Percentiles rank a stretch among this genome's conserved stretches.
phyloP scores from a whole-genome alignment of 352 stramenopile species.

The Pythium aristosporum region DNA sequence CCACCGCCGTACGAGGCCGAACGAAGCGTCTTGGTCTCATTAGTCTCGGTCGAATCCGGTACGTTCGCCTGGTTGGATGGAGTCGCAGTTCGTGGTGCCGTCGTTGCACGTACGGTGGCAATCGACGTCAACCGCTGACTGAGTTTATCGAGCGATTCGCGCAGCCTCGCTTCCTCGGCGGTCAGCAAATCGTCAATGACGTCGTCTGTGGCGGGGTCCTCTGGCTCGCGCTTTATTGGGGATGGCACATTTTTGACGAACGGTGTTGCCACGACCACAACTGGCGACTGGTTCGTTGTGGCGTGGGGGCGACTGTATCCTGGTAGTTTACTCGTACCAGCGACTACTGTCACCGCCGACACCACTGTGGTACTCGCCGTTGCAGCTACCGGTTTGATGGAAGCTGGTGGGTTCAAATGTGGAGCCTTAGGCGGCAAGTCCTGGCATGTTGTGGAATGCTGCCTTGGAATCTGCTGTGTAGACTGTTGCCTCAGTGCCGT shows the following conservation, averaged over 20 bases:
- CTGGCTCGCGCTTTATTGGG: conserved; percentile 13
- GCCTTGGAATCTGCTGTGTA: neutral
- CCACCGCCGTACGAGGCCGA: conserved; percentile 46
- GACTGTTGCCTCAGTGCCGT: neutral
- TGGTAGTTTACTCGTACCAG: neutral
- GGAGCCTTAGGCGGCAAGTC: neutral
- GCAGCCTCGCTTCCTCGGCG: conserved; percentile 43
- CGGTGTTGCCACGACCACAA: neutral
- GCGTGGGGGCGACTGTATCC: conserved; percentile 8
- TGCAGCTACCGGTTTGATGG: neutral
- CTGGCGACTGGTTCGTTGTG: neutral
- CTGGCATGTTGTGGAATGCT: neutral
- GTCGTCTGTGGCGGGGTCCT: conserved; percentile 23
- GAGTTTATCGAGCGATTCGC: conserved; percentile 60
- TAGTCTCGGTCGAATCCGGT: neutral
- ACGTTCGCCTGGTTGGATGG: neutral
- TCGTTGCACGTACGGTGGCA: neutral
- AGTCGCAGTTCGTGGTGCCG: neutral
- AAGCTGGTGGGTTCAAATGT: neutral
- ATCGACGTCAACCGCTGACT: conserved; percentile 37
- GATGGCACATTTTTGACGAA: neutral
- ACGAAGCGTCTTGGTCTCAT: conserved; percentile 25
- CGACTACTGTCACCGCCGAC: neutral
- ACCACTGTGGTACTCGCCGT: neutral
- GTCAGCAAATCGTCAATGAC: conserved; percentile 34